These are phyloP conservation scores for Komagataella phaffii DNA, from an alignment of 805 yeast genomes.

Conservation along the genomic window DNA sequence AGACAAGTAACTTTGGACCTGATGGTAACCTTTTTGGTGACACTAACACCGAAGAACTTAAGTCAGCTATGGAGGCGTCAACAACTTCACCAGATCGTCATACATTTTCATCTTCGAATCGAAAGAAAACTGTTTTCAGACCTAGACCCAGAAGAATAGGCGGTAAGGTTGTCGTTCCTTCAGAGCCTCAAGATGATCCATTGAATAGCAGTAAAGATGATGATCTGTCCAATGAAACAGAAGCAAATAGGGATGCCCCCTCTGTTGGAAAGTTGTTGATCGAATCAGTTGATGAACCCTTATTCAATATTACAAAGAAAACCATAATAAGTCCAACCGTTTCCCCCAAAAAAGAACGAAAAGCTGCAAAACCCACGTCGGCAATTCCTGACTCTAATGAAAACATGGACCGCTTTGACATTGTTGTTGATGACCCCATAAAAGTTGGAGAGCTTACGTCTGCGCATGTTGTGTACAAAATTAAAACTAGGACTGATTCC, in stretches of 20 bases:
- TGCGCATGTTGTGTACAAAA: conserved; percentile 80
- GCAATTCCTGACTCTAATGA: conserved; percentile 1
- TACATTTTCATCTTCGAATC: not conserved
- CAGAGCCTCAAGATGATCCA: not conserved
- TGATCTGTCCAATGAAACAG: not conserved
- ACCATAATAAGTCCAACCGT: conserved; percentile 1
- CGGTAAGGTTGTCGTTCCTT: not conserved
- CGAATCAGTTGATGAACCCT: conserved; percentile 33
- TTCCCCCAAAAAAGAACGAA: conserved; percentile 12
- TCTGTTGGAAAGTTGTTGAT: not conserved
- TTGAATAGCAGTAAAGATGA: not conserved
- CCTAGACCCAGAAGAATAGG: not conserved
- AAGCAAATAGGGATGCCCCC: not conserved
- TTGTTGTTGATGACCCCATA: conserved; percentile 79
- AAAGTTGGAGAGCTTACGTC: conserved; percentile 85
- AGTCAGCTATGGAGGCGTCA: not conserved
- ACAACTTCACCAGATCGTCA: not conserved
- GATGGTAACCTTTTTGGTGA: not conserved
- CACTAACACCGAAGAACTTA: not conserved
- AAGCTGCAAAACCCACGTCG: conserved; percentile 2
- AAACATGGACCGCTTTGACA: conserved; percentile 26
- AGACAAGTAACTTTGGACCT: conserved; percentile 3
- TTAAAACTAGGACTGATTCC: conserved; percentile 46
- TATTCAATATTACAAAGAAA: conserved; percentile 28
- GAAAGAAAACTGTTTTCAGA: not conserved